Conservation (phyloP, 345 rosid genomes). For the Salix brachista region DNA sequence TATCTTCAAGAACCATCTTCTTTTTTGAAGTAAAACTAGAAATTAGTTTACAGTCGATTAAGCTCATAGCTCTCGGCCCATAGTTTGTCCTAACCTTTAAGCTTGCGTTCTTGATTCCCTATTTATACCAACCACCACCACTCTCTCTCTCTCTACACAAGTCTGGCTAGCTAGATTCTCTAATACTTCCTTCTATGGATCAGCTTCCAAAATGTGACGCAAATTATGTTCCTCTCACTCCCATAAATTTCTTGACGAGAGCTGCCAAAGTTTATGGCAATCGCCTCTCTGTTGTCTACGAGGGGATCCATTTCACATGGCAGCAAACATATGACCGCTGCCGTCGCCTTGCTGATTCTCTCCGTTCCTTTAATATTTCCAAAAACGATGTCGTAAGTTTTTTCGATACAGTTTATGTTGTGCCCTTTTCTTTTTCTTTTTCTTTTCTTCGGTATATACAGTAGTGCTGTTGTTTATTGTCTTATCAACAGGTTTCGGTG, state of each 20-base stretch:
- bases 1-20: too few species aligned
- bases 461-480: neutral
- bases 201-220: slow-evolving; percentile 48
- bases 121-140: neutral
- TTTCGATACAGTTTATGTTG: neutral
- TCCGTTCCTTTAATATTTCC: slow-evolving; percentile 44
- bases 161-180: too few species aligned
- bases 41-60: too few species aligned
- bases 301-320: slow-evolving; percentile 57
- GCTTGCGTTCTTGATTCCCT: neutral
- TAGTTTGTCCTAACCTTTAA: neutral
- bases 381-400: slow-evolving; percentile 52
- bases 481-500: slow-evolving; percentile 52
- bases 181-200: slow-evolving; percentile 30
- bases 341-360: slow-evolving; percentile 58
- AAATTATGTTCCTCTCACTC: slow-evolving; percentile 61
- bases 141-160: neutral
- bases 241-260: slow-evolving; percentile 54
- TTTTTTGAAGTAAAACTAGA: too few species aligned
- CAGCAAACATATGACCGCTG: slow-evolving; percentile 59
- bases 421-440: neutral
- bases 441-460: neutral
- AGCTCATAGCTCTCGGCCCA: too few species aligned
- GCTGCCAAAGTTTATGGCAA: slow-evolving; percentile 47
- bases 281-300: slow-evolving; percentile 55